Evolutionary conservation across 2,329 filamentous ascomycete species (phyloP).

Genomic region (Nemania abortiva): DNA sequence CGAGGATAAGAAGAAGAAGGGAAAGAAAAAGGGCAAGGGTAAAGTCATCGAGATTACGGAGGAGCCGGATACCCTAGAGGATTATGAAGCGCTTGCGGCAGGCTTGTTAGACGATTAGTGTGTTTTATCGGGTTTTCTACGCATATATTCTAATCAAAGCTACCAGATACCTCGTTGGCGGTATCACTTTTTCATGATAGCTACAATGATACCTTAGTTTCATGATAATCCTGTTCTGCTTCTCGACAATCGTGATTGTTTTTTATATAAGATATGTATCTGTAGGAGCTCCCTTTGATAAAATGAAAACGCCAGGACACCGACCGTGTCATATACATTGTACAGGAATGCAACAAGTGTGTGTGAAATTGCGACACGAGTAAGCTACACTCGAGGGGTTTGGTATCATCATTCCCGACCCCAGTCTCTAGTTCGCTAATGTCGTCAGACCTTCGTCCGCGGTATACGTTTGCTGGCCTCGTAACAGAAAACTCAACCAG

Average conservation of each 20-base stretch:
- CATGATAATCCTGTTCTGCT: background rate
- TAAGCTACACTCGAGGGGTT: constrained; percentile 36
- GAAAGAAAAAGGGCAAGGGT: constrained; percentile 59
- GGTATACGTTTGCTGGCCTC: constrained; percentile 5
- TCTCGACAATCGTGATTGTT: too few species aligned
- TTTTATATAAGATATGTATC: background rate
- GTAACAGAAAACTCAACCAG: constrained; percentile 12
- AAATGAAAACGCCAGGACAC: background rate
- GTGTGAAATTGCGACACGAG: constrained; percentile 37
- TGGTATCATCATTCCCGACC: constrained; percentile 44
- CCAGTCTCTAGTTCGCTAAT: constrained; percentile 20
- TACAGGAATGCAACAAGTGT: constrained; percentile 16
- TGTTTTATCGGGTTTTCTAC: constrained; percentile 15
- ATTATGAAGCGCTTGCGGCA: constrained; percentile 81
- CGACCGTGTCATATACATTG: background rate
- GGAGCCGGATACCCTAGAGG: constrained; percentile 82
- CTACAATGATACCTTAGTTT: background rate
- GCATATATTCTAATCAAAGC: constrained; percentile 1
- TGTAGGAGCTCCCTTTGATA: background rate
- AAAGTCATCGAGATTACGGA: constrained; percentile 72
- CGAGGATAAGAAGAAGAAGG: constrained; percentile 56
- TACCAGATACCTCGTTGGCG: background rate
- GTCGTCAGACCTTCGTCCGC: background rate
- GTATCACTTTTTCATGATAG: background rate
- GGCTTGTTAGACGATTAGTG: constrained; percentile 69